These are phyloP conservation scores for Clarireedia paspali DNA, from an alignment of 2,329 filamentous ascomycete genomes.

Conservation along the genomic window DNA sequence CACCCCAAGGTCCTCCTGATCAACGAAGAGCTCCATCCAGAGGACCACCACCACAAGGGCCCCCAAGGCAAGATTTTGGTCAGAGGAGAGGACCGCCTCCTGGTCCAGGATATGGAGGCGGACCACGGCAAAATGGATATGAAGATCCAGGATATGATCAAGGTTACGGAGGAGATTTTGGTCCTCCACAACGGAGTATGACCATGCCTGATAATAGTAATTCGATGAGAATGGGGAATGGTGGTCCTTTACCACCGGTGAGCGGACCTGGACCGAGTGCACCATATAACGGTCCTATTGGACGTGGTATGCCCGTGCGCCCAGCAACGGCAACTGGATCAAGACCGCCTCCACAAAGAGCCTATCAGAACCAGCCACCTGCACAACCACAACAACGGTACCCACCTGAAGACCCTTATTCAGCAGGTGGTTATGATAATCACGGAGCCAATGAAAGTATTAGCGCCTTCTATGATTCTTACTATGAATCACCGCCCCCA, in stretches of 20 bases:
- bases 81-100: constrained; percentile 9
- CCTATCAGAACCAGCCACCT: constrained; percentile 38
- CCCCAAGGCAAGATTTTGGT: constrained; percentile 6
- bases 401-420: constrained; percentile 10
- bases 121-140: constrained; percentile 22
- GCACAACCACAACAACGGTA: constrained; percentile 21
- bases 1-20: constrained; percentile 18
- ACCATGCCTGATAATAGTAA: constrained; percentile 48
- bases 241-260: constrained; percentile 18
- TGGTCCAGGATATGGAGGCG: constrained; percentile 11
- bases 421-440: constrained; percentile 19
- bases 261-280: constrained; percentile 30
- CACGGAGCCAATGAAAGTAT: constrained; percentile 30
- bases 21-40: constrained; percentile 17
- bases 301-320: constrained; percentile 40
- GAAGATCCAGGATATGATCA: constrained; percentile 22
- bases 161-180: constrained; percentile 36
- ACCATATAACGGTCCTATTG: constrained; percentile 39
- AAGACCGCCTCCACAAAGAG: constrained; percentile 45
- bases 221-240: constrained; percentile 31
- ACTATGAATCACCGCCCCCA: constrained; percentile 35
- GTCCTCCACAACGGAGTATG: constrained; percentile 48
- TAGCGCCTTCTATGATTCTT: constrained; percentile 48
- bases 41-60: constrained; percentile 14
- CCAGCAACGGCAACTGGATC: constrained; percentile 48